A percentile compares a stretch with the other conserved stretches of the same genome.
Evolutionary conservation across 805 yeast species (phyloP).

Genomic region (Phaffomyces thermotolerans): DNA sequence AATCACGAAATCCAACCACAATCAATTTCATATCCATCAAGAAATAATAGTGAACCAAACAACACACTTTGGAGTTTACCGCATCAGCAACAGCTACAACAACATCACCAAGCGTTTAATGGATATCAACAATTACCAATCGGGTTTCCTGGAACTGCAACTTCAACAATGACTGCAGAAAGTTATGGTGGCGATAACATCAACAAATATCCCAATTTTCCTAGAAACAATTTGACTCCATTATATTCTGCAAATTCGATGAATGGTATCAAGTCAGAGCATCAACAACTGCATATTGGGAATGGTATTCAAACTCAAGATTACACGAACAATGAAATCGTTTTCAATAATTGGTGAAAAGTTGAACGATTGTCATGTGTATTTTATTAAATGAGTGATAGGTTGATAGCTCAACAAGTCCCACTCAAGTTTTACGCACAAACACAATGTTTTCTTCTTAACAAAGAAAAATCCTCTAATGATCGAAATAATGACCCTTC

Average conservation of each 20-base stretch:
- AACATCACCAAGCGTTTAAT: background rate
- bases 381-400: no score
- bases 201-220: background rate
- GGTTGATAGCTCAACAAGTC: no score
- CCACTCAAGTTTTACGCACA: no score
- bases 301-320: background rate
- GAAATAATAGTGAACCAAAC: slow-evolving; percentile 2
- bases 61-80: slow-evolving; percentile 1
- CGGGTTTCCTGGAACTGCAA: background rate
- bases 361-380: no score
- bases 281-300: background rate
- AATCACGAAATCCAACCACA: slow-evolving; percentile 1
- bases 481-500: no score
- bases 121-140: background rate
- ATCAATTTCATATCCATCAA: background rate
- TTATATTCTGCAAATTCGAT: background rate
- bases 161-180: background rate
- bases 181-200: background rate
- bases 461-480: no score
- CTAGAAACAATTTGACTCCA: no score
- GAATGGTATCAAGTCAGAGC: background rate
- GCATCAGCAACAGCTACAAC: background rate
- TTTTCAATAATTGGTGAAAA: slow-evolving; percentile 1
- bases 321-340: background rate
- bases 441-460: no score